Evolutionary conservation across 2,329 filamentous ascomycete species (phyloP), one percentile per base, ranked within the genome.

Genomic region (Colletotrichum endophyticum): DNA sequence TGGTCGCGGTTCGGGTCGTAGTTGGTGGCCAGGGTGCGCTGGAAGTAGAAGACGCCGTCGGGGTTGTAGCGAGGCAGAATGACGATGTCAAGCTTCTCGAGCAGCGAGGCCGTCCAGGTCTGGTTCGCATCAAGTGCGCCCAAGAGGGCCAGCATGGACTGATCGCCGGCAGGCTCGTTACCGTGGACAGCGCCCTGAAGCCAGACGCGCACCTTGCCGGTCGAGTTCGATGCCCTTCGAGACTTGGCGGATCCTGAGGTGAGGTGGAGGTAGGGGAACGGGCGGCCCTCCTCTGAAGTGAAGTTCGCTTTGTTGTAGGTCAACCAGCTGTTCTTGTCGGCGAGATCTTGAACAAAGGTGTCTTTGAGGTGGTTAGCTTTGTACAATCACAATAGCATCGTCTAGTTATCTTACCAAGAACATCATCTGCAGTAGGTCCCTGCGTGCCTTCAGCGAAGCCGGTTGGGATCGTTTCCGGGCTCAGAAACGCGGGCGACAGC

Each of bases 1-100:
- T 84, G 82, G 25, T 84, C 83, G 5, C 83, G 80, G 73, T 84
- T 84, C 2, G 83, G 83, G 34, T 84, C 83, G 15, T 80, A 82
- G 69, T 82, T 82, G 2, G 80, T 80, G 1, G 83, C 79, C 2
- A 84, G 73, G 0, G 71, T 77, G 8, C 83, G 81, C 78, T 84
- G 83, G 75, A 84, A 84, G 70, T 84, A 84, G 34, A 78, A 81
- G 3, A 83, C 81, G 2, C 83, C 83, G n/a, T 84, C 83, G 0
- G 82, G 81, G 56, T 84, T 84, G 61, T 84, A 84, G 2, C 83
- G 81, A 0, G 82, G 83, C 15, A 84, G 61, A 7, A 84, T 53
- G 3, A 84, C 66, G 1, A 84, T 79, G 5, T 84, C 83, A 1
- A 82, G 72, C 13, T 83, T 80, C 28, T 81, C 76, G 5, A 84